These are phyloP conservation scores for Cryomyces antarcticus DNA, from an alignment of 495 filamentous ascomycete genomes.

Conservation along the genomic window DNA sequence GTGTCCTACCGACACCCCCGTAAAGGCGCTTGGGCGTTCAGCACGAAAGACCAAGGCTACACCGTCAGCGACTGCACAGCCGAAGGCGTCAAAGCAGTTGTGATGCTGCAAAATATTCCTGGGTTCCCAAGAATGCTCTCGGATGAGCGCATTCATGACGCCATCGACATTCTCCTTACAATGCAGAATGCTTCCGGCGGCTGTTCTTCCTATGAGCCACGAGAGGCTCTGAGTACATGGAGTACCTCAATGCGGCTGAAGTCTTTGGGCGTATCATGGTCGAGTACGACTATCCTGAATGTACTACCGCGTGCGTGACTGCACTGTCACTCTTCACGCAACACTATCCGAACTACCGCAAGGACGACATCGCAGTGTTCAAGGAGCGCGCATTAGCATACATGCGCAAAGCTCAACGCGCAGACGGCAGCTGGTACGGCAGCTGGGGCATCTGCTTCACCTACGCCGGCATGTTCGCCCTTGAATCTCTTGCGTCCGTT, in stretches of 20 bases:
- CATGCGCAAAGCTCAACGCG: constrained; percentile 60
- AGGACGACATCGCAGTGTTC: constrained; percentile 50
- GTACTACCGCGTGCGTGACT: constrained; percentile 89
- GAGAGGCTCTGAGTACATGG: constrained; percentile 55
- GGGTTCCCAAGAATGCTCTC: constrained; percentile 59
- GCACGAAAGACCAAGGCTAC: constrained; percentile 79
- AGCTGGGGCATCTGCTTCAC: constrained; percentile 97
- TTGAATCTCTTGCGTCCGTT: constrained; percentile 63
- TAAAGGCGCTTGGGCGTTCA: constrained; percentile 92
- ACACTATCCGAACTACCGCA: constrained; percentile 60
- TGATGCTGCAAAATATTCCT: constrained; percentile 63
- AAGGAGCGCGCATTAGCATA: constrained; percentile 52
- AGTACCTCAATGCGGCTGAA: constrained; percentile 82
- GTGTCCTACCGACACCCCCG: constrained; percentile 78
- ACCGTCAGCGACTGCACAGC: constrained; percentile 87
- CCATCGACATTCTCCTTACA: constrained; percentile 73
- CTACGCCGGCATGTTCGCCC: constrained; percentile 87
- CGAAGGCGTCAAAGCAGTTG: constrained; percentile 70
- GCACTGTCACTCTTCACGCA: constrained; percentile 65
- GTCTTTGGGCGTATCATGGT: constrained; percentile 97
- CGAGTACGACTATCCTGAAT: constrained; percentile 93
- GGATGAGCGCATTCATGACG: constrained; percentile 56
- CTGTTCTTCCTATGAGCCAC: constrained; percentile 76
- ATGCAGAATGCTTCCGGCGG: constrained; percentile 83
- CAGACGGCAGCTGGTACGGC: constrained; percentile 86